phyloP scores from a whole-genome alignment of 805 yeast species.

The Spathaspora girioi region DNA sequence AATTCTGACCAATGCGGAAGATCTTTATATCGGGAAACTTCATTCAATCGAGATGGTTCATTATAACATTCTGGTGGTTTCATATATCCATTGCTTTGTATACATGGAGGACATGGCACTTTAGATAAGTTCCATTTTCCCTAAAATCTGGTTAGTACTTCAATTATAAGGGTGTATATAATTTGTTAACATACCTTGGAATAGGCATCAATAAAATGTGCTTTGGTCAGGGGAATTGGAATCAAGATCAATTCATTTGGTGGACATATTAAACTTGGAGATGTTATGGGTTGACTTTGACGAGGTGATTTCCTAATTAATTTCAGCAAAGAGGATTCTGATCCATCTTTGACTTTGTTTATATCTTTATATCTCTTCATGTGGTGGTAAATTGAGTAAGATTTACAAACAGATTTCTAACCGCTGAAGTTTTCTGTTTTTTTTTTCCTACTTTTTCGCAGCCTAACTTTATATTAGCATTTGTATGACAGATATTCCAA shows the following conservation, averaged over 20 bases:
- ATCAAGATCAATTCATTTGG: conserved; percentile 8
- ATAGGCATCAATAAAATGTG: conserved; percentile 55
- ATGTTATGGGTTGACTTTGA: background rate
- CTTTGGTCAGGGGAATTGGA: conserved; percentile 33
- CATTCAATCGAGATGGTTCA: conserved; percentile 44
- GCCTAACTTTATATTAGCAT: background rate
- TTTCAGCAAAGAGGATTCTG: background rate
- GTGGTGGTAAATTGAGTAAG: background rate
- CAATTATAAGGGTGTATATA: background rate
- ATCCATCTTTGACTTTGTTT: background rate
- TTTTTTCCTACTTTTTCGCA: background rate
- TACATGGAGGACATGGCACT: conserved; percentile 54
- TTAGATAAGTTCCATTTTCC: conserved; percentile 55
- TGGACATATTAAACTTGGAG: background rate
- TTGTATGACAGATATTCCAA: too few species aligned
- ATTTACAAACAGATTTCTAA: background rate
- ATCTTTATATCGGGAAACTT: conserved; percentile 37
- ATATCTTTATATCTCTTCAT: conserved; percentile 1
- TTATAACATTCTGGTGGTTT: conserved; percentile 57
- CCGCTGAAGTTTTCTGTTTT: background rate
- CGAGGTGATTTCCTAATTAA: background rate
- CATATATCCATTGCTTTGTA: conserved; percentile 42
- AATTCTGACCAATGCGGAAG: conserved; percentile 48
- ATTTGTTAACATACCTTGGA: conserved; percentile 29
- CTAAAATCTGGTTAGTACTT: conserved; percentile 11